Percentiles rank a stretch among this genome's conserved stretches.
These are phyloP conservation scores for Sphaerobolus stellatus DNA, from an alignment of 1,284 basidiomycete genomes.

Conservation along the genomic window DNA sequence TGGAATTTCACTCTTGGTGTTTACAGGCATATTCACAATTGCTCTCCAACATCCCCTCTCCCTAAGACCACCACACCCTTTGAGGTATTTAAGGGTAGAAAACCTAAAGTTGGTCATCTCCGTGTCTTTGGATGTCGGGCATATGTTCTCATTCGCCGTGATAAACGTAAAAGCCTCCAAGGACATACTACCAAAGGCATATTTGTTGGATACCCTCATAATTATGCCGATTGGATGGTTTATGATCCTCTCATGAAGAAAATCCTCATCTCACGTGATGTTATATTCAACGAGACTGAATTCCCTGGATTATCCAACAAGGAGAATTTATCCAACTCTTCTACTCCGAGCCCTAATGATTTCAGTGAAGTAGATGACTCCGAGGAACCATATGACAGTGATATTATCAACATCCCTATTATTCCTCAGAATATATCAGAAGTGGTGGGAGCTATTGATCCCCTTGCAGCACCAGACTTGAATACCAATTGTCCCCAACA, in stretches of 20 bases:
- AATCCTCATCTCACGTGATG: constrained; percentile 25
- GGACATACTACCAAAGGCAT: constrained; percentile 34
- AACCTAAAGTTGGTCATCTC: constrained; percentile 30
- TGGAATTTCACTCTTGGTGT: constrained; percentile 17
- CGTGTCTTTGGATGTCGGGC: constrained; percentile 34
- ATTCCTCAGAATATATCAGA: no score
- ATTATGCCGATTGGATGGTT: constrained; percentile 31
- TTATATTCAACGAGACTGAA: constrained; percentile 28
- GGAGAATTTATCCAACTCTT: constrained; percentile 5
- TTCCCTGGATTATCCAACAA: constrained; percentile 19
- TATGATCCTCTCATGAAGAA: constrained; percentile 26
- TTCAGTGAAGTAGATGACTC: no score
- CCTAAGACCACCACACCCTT: constrained; percentile 4
- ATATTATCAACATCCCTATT: no score
- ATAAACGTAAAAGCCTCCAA: constrained; percentile 26
- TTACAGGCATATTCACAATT: constrained; percentile 16
- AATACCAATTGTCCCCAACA: no score
- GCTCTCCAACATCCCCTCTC: constrained; percentile 11
- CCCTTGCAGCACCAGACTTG: no score
- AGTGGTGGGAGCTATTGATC: no score
- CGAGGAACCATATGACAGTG: no score
- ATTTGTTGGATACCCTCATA: constrained; percentile 36
- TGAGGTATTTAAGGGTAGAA: constrained; percentile 11
- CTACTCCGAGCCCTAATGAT: no score
- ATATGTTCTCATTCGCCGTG: constrained; percentile 34